These are phyloP conservation scores for Cucumis melo DNA, from an alignment of 306 rosid species.

Conservation along the genomic window DNA sequence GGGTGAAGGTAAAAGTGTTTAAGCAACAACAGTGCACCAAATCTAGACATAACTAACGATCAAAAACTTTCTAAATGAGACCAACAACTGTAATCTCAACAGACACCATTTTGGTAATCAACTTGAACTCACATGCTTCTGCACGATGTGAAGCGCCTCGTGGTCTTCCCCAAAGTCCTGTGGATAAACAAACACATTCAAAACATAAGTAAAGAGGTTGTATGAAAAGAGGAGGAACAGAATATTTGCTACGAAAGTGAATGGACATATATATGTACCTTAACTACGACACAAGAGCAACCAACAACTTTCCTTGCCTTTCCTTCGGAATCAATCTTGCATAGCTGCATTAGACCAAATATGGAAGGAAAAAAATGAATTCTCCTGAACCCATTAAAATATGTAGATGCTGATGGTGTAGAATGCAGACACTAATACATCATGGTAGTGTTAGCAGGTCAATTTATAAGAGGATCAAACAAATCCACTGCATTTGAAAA, in stretches of 20 bases:
- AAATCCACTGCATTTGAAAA: background rate
- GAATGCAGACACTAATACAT: background rate
- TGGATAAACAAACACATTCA: background rate
- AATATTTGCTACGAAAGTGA: background rate
- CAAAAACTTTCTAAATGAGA: constrained; percentile 2
- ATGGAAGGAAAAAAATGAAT: background rate
- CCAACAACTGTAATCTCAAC: background rate
- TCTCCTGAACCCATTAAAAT: background rate
- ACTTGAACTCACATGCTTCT: constrained; percentile 32
- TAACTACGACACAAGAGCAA: constrained; percentile 68
- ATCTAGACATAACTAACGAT: constrained; percentile 3
- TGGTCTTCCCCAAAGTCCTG: constrained; percentile 40
- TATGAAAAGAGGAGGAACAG: background rate
- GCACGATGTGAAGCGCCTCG: constrained; percentile 34
- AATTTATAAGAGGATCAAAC: background rate
- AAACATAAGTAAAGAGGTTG: background rate
- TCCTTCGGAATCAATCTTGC: constrained; percentile 80
- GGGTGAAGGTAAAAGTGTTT: background rate
- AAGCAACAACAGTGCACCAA: background rate
- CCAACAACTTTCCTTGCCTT: constrained; percentile 59
- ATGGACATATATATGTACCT: constrained; percentile 24
- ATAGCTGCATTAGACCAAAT: constrained; percentile 29
- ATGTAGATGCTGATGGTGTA: background rate
- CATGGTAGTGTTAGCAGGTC: background rate
- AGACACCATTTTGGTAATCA: background rate